phyloP scores from a whole-genome alignment of 257 asterid species.

The Primulina huaijiensis region DNA sequence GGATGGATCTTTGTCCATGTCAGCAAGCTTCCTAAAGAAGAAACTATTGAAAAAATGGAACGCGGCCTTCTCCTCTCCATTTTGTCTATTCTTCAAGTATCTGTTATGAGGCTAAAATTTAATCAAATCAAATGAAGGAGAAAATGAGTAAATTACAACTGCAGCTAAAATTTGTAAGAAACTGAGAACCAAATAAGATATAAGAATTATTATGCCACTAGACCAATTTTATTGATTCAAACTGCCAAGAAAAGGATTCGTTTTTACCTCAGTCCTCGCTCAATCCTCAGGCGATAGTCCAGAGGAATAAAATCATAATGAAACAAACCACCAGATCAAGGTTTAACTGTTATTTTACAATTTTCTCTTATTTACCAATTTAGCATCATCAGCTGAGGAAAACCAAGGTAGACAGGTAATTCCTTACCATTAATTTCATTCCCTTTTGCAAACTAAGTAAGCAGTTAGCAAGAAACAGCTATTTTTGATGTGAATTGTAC shows the following conservation, averaged over 20 bases:
- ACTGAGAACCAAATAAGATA: constrained; percentile 19
- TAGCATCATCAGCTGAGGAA: background rate
- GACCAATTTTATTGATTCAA: constrained; percentile 17
- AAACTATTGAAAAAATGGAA: constrained; percentile 92
- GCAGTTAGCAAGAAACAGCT: constrained; percentile 11
- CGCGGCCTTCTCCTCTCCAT: constrained; percentile 47
- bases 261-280: background rate
- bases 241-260: constrained; percentile 8
- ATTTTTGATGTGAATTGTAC: constrained; percentile 13
- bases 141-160: constrained; percentile 8
- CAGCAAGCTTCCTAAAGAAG: constrained; percentile 91
- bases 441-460: constrained; percentile 3
- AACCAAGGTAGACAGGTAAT: background rate
- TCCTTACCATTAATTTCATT: background rate
- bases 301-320: background rate
- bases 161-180: constrained; percentile 13
- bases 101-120: constrained; percentile 44
- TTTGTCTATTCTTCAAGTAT: constrained; percentile 62
- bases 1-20: constrained; percentile 90
- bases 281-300: background rate
- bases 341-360: background rate
- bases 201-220: constrained; percentile 11
- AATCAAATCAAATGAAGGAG: constrained; percentile 22
- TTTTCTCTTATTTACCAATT: background rate
- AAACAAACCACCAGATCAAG: background rate